phyloP scores from a whole-genome alignment of 1,139 yeast species.

The Diutina scorzettiae region DNA sequence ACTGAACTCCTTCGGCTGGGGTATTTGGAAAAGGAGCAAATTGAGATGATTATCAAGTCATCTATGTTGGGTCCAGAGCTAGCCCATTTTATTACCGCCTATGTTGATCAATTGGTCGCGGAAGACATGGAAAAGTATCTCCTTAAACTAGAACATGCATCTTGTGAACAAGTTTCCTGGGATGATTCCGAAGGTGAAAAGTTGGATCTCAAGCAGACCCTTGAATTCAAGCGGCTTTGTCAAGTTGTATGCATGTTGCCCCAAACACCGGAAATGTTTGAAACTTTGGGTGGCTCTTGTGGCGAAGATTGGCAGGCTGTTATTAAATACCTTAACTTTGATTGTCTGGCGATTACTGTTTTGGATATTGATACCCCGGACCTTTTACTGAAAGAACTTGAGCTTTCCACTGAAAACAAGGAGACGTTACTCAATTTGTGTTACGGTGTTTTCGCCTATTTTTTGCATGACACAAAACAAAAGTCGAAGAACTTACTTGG shows the following conservation, averaged over 20 bases:
- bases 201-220: neutral
- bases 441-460: neutral
- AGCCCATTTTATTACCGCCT: slow-evolving; percentile 34
- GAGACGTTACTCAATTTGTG: neutral
- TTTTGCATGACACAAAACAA: neutral
- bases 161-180: neutral
- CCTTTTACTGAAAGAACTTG: neutral
- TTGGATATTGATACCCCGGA: neutral
- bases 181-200: neutral
- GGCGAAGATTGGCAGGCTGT: neutral
- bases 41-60: slow-evolving; percentile 31
- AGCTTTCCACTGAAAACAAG: neutral
- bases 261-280: neutral
- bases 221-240: neutral
- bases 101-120: slow-evolving; percentile 25
- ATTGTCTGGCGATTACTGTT: neutral
- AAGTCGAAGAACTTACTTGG: neutral
- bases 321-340: neutral
- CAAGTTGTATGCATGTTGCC: neutral
- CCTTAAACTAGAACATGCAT: neutral
- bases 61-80: neutral
- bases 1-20: neutral
- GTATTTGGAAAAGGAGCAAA: slow-evolving; percentile 19
- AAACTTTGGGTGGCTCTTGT: neutral
- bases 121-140: neutral